A percentile compares a stretch with the other conserved stretches of the same genome.
Evolutionary conservation across 768 basidiomycete species (phyloP).

Genomic region (Suillus tomentosus): DNA sequence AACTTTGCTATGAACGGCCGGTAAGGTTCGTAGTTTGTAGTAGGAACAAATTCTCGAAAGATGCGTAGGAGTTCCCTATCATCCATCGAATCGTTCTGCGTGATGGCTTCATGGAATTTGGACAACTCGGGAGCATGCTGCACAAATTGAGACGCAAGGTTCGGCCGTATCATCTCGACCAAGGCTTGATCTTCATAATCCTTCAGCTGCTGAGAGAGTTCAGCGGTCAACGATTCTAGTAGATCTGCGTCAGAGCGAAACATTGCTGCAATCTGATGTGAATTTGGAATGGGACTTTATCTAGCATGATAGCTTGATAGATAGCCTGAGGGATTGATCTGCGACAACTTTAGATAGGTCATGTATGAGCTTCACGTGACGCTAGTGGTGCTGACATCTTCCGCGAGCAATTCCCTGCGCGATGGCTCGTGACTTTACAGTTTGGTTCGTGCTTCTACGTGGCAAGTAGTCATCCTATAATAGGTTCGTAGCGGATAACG

Average conservation of each 20-base stretch:
- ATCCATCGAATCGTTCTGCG: background rate
- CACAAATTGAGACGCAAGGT: conserved; percentile 3
- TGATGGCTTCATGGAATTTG: conserved; percentile 2
- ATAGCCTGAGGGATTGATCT: background rate
- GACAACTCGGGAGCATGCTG: conserved; percentile 2
- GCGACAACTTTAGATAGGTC: no score
- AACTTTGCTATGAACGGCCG: conserved; percentile 23
- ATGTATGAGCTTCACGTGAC: no score
- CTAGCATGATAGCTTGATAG: background rate
- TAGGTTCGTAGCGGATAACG: background rate
- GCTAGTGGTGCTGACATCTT: background rate
- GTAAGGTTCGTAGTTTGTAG: conserved; percentile 25
- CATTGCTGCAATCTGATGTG: background rate
- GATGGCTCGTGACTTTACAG: background rate
- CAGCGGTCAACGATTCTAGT: background rate
- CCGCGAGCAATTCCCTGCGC: background rate
- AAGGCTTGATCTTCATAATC: background rate
- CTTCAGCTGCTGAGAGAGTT: conserved; percentile 9
- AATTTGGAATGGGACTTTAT: background rate
- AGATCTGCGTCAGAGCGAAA: background rate
- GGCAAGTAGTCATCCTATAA: background rate
- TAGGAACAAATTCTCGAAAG: conserved; percentile 22
- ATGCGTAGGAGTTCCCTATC: conserved; percentile 16
- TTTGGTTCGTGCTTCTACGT: background rate
- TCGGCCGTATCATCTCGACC: conserved; percentile 4